A percentile compares a stretch with the other conserved stretches of the same genome.
Conservation (phyloP, 495 filamentous ascomycete species). For the Cercophora samala region DNA sequence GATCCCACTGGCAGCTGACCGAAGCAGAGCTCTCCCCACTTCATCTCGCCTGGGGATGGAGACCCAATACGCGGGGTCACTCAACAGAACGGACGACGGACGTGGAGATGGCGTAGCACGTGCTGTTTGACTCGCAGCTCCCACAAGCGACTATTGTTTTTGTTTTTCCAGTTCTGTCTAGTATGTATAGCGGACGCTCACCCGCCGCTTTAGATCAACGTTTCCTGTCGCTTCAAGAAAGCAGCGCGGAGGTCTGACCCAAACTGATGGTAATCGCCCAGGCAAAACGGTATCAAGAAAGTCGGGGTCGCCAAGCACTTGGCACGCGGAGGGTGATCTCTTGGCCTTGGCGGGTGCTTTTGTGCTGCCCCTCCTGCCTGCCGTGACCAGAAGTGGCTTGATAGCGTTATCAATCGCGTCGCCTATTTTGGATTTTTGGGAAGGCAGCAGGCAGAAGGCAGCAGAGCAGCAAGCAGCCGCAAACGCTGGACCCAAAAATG, state of each 20-base stretch:
- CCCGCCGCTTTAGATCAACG: neutral
- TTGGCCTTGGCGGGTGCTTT: conserved; percentile 11
- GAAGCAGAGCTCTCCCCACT: neutral
- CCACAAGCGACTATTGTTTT: neutral
- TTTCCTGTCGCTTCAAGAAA: neutral
- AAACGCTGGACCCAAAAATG: too few relatives aligned
- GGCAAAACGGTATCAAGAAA: conserved; percentile 15
- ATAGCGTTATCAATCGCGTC: neutral
- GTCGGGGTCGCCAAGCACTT: conserved; percentile 23
- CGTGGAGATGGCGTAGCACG: neutral
- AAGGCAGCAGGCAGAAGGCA: too few relatives aligned
- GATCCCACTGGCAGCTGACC: too few relatives aligned
- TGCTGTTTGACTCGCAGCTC: neutral
- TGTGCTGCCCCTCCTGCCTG: neutral
- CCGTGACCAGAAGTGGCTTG: neutral
- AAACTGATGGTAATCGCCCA: conserved; percentile 14
- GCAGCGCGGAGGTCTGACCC: conserved; percentile 5
- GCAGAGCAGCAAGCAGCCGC: neutral
- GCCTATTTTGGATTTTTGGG: too few relatives aligned
- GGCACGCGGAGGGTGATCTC: conserved; percentile 23
- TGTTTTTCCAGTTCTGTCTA: neutral
- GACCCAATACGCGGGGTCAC: neutral
- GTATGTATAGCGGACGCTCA: neutral
- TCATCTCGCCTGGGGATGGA: neutral
- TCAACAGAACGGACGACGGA: neutral